phyloP scores from a whole-genome alignment of 192 early-diverging fungal genomes.

The Jimgerdemannia flammicorona region DNA sequence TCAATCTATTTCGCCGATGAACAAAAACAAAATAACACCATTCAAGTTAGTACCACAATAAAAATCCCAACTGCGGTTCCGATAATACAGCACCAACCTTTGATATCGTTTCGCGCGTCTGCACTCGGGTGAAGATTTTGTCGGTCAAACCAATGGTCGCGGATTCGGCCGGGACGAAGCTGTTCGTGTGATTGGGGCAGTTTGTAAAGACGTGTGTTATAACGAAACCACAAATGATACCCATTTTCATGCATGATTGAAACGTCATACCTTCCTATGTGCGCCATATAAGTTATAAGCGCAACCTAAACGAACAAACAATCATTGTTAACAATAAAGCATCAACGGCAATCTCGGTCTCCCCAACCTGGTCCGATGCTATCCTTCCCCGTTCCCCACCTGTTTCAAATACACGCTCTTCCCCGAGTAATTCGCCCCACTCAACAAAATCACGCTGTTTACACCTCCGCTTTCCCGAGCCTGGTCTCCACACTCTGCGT shows the following conservation, averaged over 20 bases:
- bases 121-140: slow-evolving; percentile 72
- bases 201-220: background rate
- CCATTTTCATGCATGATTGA: background rate
- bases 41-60: too few species aligned
- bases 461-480: background rate
- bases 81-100: slow-evolving; percentile 28
- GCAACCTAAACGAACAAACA: slow-evolving; percentile 47
- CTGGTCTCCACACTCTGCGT: background rate
- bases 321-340: background rate
- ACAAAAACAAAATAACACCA: background rate
- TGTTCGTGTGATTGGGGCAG: slow-evolving; percentile 11
- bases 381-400: slow-evolving; percentile 9
- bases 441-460: slow-evolving; percentile 58
- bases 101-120: slow-evolving; percentile 65
- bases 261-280: slow-evolving; percentile 61
- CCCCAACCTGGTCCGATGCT: too few species aligned
- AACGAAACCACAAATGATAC: background rate
- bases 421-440: slow-evolving; percentile 84
- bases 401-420: slow-evolving; percentile 76
- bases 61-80: background rate
- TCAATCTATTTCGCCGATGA: slow-evolving; percentile 38
- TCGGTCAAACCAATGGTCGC: slow-evolving; percentile 75
- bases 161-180: slow-evolving; percentile 75
- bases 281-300: slow-evolving; percentile 83
- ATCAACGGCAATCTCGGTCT: too few species aligned